These are phyloP conservation scores for Moesziomyces aphidis DNA, from an alignment of 1,284 basidiomycete species.

Conservation along the genomic window DNA sequence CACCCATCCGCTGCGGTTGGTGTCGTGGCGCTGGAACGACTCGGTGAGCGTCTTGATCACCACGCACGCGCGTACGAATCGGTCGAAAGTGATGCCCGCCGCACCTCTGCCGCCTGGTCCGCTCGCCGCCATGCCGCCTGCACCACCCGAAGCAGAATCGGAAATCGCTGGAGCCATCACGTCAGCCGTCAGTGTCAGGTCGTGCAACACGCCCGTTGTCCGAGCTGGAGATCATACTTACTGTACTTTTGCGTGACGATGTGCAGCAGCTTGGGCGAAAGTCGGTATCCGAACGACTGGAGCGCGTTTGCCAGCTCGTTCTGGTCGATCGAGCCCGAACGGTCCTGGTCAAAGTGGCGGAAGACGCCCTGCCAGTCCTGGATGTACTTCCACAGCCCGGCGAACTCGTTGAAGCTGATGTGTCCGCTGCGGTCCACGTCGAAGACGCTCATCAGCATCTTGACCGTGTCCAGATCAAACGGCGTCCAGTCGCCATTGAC, in stretches of 20 bases:
- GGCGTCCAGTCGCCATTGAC: slow-evolving; percentile 63
- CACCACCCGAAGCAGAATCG: slow-evolving; percentile 15
- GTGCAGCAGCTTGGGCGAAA: slow-evolving; percentile 53
- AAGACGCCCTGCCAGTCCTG: slow-evolving; percentile 63
- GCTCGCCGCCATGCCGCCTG: slow-evolving; percentile 37
- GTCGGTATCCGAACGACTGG: slow-evolving; percentile 55
- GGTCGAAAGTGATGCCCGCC: slow-evolving; percentile 50
- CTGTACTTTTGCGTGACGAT: slow-evolving; percentile 58
- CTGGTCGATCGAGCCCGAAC: slow-evolving; percentile 55
- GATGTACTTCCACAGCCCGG: slow-evolving; percentile 60
- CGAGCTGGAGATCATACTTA: slow-evolving; percentile 29
- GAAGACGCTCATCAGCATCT: slow-evolving; percentile 63
- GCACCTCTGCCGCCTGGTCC: slow-evolving; percentile 16
- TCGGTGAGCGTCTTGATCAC: slow-evolving; percentile 61
- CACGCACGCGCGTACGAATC: slow-evolving; percentile 58
- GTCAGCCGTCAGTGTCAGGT: slow-evolving; percentile 17
- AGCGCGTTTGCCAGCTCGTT: slow-evolving; percentile 52
- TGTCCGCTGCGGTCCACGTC: slow-evolving; percentile 58
- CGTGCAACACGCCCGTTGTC: too few species aligned
- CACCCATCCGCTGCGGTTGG: slow-evolving; percentile 35
- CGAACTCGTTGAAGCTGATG: slow-evolving; percentile 63
- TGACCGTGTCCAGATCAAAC: slow-evolving; percentile 59
- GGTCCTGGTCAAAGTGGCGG: slow-evolving; percentile 55
- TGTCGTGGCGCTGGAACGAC: slow-evolving; percentile 54
- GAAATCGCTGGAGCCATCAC: slow-evolving; percentile 17